phyloP scores from a whole-genome alignment of 768 basidiomycete genomes.

The Lactifluus hygrophoroides region DNA sequence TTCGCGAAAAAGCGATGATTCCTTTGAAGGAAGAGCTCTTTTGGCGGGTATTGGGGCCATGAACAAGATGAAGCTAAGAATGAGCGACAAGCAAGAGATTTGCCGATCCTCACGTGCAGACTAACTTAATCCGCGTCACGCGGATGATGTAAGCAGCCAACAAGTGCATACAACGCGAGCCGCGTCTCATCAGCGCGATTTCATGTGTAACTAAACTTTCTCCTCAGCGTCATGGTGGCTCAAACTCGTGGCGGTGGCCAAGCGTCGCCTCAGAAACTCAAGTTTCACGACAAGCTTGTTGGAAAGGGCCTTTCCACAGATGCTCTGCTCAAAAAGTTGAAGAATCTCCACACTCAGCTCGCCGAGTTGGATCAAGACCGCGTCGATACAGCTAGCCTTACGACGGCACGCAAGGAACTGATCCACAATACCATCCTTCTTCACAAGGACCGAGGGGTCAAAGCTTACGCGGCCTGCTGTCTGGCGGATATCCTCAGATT shows the following conservation, averaged over 20 bases:
- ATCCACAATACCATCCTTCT: conserved; percentile 72
- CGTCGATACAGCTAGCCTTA: conserved; percentile 68
- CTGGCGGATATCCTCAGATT: conserved; percentile 88
- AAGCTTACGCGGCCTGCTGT: conserved; percentile 90
- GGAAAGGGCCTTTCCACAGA: conserved; percentile 75
- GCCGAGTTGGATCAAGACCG: conserved; percentile 81
- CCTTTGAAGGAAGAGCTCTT: conserved; percentile 69
- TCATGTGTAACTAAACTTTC: neutral
- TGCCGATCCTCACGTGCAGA: neutral
- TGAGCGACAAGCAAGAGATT: neutral
- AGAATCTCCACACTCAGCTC: conserved; percentile 66
- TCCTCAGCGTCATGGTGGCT: conserved; percentile 48
- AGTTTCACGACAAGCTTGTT: conserved; percentile 76
- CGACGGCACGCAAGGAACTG: conserved; percentile 66
- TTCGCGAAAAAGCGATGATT: conserved; percentile 78
- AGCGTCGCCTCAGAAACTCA: conserved; percentile 49
- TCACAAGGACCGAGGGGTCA: conserved; percentile 94
- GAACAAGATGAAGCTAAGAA: neutral
- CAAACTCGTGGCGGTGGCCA: conserved; percentile 57
- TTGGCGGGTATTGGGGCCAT: conserved; percentile 30
- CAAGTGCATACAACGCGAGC: conserved; percentile 19
- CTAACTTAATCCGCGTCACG: neutral
- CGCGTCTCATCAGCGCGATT: conserved; percentile 12
- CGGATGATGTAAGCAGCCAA: conserved; percentile 4
- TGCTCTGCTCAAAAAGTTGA: conserved; percentile 77